These are phyloP conservation scores for Byssothecium circinans DNA, from an alignment of 2,329 filamentous ascomycete genomes.

Conservation along the genomic window DNA sequence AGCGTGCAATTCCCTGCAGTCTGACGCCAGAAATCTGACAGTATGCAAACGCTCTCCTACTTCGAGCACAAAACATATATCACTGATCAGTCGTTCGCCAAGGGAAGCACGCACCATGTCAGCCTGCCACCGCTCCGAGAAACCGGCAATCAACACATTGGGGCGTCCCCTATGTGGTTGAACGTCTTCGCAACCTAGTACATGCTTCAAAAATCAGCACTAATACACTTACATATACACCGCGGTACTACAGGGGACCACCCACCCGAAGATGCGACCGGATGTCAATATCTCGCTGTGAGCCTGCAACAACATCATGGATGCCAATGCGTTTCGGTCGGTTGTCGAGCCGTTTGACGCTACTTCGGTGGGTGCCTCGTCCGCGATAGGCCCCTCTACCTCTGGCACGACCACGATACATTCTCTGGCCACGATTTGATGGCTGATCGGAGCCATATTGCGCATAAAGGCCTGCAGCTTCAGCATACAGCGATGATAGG, in stretches of 20 bases:
- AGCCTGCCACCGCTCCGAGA: slow-evolving; percentile 59
- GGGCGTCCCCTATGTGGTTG: slow-evolving; percentile 42
- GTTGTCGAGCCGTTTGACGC: slow-evolving; percentile 71
- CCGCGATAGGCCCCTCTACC: slow-evolving; percentile 3
- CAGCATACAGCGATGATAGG: slow-evolving; percentile 29
- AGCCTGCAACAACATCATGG: slow-evolving; percentile 64
- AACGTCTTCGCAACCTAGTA: slow-evolving; percentile 44
- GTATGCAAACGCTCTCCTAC: too few species aligned
- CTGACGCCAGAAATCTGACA: too few species aligned
- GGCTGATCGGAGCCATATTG: slow-evolving; percentile 48
- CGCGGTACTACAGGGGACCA: background rate
- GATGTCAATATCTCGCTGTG: slow-evolving; percentile 65
- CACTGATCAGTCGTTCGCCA: too few species aligned
- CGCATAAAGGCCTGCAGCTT: slow-evolving; percentile 68
- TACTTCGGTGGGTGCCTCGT: slow-evolving; percentile 30
- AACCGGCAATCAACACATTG: slow-evolving; percentile 46
- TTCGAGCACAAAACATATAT: too few species aligned
- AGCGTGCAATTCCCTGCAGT: background rate
- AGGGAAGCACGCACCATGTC: slow-evolving; percentile 54
- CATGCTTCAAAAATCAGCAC: slow-evolving; percentile 23
- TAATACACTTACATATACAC: background rate
- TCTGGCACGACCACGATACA: slow-evolving; percentile 47
- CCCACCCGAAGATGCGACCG: slow-evolving; percentile 66
- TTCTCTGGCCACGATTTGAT: slow-evolving; percentile 44
- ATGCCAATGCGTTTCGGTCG: slow-evolving; percentile 69